Evolutionary conservation across 768 basidiomycete genomes (phyloP), one percentile per base, ranked within the genome.

Genomic region (Trametes cingulata): DNA sequence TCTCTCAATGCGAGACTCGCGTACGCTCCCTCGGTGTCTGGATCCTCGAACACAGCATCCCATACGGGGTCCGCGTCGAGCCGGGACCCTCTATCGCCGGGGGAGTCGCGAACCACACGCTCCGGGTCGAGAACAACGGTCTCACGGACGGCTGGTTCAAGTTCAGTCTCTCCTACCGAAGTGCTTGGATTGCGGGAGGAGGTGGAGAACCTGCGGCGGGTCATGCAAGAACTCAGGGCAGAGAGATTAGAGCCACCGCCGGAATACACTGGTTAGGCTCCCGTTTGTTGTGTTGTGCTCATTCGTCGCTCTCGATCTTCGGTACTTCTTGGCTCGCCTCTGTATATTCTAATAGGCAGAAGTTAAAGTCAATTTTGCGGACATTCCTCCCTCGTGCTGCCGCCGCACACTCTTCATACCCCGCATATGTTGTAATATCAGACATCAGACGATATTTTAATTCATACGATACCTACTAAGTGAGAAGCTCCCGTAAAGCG

Each of bases 161-260:
- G 35, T 10, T 62, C 61, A 3, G 53, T 68, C 1, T 64, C 69
- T 13, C 65, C 65, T 10, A 42, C 36, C 7, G 69, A 71, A 17
- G 67, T 69, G 6, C 40, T 48, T 8, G 65, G 63, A 6, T 45
- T 76, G 19, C 67, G 71, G 1, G 56, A 68, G 22, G 73, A 73
- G 60, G 71, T 73, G 12, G 70, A 70, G 58, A 65, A 68, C 39
- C 50, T 71, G 50, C 66, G 67, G 22, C 61, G 65, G 14, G 67
- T 64, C 13, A 68, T 71, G 69, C 58, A 70, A 54, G 54, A 62
- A 52, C 48, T 72, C 19, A 67, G 64, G n/a, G 49, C 43, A 13
- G 69, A 70, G 25, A 27, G 69, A 39, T 8, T 61, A 19, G 68
- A 66, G 46, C 63, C 69, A 17, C 71, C 69, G 4, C 72, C 72